Evolutionary conservation across 345 rosid genomes (phyloP).

Genomic region (Diplotaxis tenuifolia): DNA sequence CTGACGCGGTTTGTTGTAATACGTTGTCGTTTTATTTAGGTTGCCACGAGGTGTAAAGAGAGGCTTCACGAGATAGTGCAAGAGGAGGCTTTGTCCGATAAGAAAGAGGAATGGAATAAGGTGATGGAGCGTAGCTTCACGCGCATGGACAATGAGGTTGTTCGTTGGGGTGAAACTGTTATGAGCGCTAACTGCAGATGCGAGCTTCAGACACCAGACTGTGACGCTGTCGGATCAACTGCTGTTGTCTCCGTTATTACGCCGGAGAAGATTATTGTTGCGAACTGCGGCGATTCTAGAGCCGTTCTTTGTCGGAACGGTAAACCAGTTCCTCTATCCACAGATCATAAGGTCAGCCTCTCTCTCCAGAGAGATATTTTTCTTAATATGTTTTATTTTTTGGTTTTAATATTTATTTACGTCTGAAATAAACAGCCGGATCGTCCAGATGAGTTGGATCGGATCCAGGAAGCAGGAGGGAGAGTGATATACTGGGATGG

Average conservation of each 20-base stretch:
- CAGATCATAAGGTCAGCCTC: conserved; percentile 73
- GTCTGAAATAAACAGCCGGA: conserved; percentile 61
- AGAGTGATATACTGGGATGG: conserved; percentile 89
- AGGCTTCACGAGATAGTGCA: conserved; percentile 60
- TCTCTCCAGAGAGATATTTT: neutral
- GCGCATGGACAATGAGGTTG: conserved; percentile 63
- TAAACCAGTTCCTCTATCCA: conserved; percentile 64
- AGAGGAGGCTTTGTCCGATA: conserved; percentile 42
- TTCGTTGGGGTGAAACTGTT: conserved; percentile 24
- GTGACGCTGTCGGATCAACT: conserved; percentile 88
- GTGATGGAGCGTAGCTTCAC: conserved; percentile 62
- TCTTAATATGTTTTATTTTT: neutral
- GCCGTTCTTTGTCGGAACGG: conserved; percentile 87
- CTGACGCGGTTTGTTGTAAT: neutral
- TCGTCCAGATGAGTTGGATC: conserved; percentile 74
- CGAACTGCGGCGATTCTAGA: conserved; percentile 94
- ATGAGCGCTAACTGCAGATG: conserved; percentile 48
- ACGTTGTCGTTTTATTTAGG: conserved; percentile 38
- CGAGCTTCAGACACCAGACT: conserved; percentile 65
- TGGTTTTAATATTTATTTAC: neutral
- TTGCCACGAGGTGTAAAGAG: conserved; percentile 57
- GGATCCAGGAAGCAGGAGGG: conserved; percentile 85
- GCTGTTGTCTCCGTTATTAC: conserved; percentile 76
- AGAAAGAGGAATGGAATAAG: conserved; percentile 47
- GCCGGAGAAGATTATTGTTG: conserved; percentile 59